Conservation (phyloP, 805 yeast species). For the Ogataea ganodermae region DNA sequence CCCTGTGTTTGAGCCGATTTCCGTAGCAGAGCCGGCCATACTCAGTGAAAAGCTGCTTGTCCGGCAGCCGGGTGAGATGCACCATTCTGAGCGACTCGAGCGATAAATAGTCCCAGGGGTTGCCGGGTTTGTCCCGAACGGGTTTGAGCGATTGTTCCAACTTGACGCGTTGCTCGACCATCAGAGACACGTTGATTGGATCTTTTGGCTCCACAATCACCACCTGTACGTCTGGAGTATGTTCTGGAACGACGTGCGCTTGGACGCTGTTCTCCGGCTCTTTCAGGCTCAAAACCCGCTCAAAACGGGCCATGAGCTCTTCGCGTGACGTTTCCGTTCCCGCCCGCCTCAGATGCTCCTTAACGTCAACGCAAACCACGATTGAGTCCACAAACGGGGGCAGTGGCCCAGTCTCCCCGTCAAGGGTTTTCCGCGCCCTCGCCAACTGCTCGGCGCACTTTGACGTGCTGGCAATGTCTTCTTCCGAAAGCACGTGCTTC, state of each 20-base stretch:
- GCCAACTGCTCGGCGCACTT: background rate
- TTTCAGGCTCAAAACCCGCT: background rate
- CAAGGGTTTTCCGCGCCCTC: too few species aligned
- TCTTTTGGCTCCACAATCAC: background rate
- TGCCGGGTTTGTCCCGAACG: background rate
- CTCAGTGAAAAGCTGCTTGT: conserved; percentile 8
- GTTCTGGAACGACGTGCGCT: background rate
- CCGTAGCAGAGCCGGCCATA: conserved; percentile 10
- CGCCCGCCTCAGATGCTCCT: background rate
- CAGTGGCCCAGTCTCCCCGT: background rate
- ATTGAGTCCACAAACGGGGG: background rate
- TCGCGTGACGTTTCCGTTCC: background rate
- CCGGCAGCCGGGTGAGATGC: conserved; percentile 11
- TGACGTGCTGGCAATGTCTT: too few species aligned
- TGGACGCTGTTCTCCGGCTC: background rate
- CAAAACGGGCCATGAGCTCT: background rate
- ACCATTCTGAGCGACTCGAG: conserved; percentile 7
- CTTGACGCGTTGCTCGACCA: background rate
- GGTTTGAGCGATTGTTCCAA: background rate
- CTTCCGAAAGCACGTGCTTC: too few species aligned
- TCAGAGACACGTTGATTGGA: background rate
- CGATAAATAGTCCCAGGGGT: conserved; percentile 7
- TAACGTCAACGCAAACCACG: background rate
- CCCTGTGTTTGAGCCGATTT: conserved; percentile 10
- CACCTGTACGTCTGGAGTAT: background rate